Evolutionary conservation across 1,284 basidiomycete species (phyloP), one percentile per base, ranked within the genome.

Genomic region (Cryptococcus sp.): DNA sequence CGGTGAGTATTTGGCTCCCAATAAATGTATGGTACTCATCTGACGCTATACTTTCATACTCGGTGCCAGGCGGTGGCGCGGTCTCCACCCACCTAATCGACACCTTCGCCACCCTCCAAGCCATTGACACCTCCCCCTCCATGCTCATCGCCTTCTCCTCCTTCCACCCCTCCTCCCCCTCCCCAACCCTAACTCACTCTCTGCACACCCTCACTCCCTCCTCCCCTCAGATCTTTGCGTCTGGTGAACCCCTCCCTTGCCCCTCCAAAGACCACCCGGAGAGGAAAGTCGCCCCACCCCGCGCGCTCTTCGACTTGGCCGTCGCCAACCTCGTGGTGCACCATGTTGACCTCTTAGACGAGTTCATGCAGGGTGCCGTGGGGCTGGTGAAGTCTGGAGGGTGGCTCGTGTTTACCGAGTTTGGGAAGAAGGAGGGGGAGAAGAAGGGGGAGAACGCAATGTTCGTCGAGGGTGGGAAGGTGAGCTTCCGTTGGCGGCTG

Each of bases 271-370:
- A 43, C 1, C 60, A 69, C 3, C 52, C 52, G 3, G 62, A 55
- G 1, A 55, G 71, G 8, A 57, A 42, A 13, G 6, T 63, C 1
- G 37, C 36, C 20, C 68, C 69, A 1, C 68, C 66, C 2, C 40
- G 61, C 12, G 42, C 35, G 5, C 24, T 47, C 39, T 75, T 67
- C 39, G 71, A 70, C 37, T 47, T 72, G 12, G 68, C 65, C 6
- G 59, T 70, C 11, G 63, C 62, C 0, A 71, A 65, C 46, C 55
- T 72, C 6, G 71, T 75, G 11, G 45, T 71, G 44, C 72, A 75
- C 54, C 72, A 75, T 52, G 68, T 75, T 0, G 68, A 69, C 43
- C 62, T 68, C 45, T 43, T 67, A 4, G 50, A 51, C 12, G 33
- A 42, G 3, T 67, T 71, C 57, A 61, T 72, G 52, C n/a, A 42